phyloP scores from a whole-genome alignment of 2,329 filamentous ascomycete species.

The Monilinia vaccinii-corymbosi region DNA sequence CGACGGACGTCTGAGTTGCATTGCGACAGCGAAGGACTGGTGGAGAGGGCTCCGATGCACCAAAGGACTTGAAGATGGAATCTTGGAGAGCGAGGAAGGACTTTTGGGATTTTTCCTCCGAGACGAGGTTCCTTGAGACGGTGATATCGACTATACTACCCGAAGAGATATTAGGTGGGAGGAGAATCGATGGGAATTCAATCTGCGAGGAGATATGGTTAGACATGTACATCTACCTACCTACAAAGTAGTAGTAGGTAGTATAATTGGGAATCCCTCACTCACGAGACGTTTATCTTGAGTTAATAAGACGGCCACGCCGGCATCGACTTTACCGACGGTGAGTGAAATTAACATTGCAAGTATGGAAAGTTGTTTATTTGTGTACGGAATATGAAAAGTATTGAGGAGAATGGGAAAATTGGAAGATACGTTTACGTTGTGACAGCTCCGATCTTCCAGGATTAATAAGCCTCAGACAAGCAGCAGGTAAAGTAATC shows the following conservation, averaged over 20 bases:
- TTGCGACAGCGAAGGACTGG: conserved; percentile 87
- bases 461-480: background rate
- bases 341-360: conserved; percentile 95
- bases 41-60: conserved; percentile 63
- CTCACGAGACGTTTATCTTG: conserved; percentile 92
- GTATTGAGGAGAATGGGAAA: background rate
- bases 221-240: background rate
- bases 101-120: conserved; percentile 65
- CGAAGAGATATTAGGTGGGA: conserved; percentile 89
- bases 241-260: no score
- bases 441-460: conserved; percentile 18
- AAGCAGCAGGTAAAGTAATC: no score
- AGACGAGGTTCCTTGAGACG: conserved; percentile 74
- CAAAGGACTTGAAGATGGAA: conserved; percentile 80
- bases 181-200: conserved; percentile 94
- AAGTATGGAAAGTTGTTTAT: background rate
- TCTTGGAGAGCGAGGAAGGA: conserved; percentile 81
- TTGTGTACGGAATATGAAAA: background rate
- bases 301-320: conserved; percentile 92
- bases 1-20: conserved; percentile 95
- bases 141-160: conserved; percentile 98
- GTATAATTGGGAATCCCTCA: background rate
- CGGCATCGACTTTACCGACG: conserved; percentile 98
- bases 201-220: conserved; percentile 52
- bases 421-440: conserved; percentile 19